These are phyloP conservation scores for Vitis cinerea DNA, from an alignment of 164 flowering plant species.

Conservation along the genomic window DNA sequence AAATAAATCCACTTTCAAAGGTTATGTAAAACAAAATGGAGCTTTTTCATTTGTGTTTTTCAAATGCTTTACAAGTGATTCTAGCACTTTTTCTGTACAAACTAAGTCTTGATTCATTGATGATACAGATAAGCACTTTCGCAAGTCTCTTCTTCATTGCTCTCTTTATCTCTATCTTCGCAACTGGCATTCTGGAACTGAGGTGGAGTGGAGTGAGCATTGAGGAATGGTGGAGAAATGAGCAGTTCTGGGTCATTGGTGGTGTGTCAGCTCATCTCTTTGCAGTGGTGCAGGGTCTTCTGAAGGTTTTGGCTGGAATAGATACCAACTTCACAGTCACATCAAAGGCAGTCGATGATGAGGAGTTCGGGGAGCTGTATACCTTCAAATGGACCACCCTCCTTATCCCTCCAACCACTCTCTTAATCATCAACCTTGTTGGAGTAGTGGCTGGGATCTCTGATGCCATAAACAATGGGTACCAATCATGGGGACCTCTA, in stretches of 20 bases:
- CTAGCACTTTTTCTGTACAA: neutral
- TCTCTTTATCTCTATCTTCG: constrained; percentile 73
- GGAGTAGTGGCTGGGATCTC: constrained; percentile 88
- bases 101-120: neutral
- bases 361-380: constrained; percentile 75
- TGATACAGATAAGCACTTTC: constrained; percentile 75
- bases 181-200: constrained; percentile 82
- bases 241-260: constrained; percentile 94
- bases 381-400: constrained; percentile 87
- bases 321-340: constrained; percentile 88
- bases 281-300: constrained; percentile 78
- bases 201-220: constrained; percentile 93
- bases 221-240: constrained; percentile 94
- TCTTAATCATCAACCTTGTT: constrained; percentile 73
- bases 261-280: constrained; percentile 83
- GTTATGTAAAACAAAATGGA: neutral
- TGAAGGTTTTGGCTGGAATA: constrained; percentile 72
- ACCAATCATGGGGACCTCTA: constrained; percentile 80
- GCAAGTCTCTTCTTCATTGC: constrained; percentile 83
- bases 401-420: constrained; percentile 81
- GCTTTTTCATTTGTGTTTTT: neutral
- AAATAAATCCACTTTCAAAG: neutral
- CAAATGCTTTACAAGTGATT: neutral
- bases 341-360: constrained; percentile 73
- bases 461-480: constrained; percentile 90